Base-by-base conservation (phyloP, 352 stramenopile species). In the Phytophthora quininea region DNA sequence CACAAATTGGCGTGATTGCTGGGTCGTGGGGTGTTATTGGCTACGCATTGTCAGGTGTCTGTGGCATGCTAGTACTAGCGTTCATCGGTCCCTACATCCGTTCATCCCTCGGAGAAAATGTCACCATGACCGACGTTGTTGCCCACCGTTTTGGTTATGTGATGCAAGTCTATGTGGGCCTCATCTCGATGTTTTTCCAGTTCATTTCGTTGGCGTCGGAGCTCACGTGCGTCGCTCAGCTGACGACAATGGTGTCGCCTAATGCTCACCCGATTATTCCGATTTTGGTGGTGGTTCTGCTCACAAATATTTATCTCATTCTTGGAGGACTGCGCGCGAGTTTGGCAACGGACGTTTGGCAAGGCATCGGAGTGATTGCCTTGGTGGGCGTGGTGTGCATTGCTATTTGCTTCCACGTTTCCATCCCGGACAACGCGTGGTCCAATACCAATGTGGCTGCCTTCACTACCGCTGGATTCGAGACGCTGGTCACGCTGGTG, bases 191-290 rank as follows among this genome's bases (percentile, higher is more conserved):
- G 33, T 88, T 89, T 56, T 90, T 88, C 76, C 83, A 91, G 72
- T 88, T 91, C 66, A 87, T 91, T 69, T 91, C 80, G 38, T 62
- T 91, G 30, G 78, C 77, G 38, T 88, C 80, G n/a, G 82, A 91
- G 66, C 62, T 88, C 62, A 90, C 83, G 54, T 73, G 67, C 30
- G 81, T 89, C 10, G 83, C 79, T 7, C 15, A 66, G 27, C 65
- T 91, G 45, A 76, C 74, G 32, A 42, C 40, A 8, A 77, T 83
- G 45, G 67, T 89, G 35, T 79, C 73, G 27, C 80, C 80, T 0
- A 60, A 71, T 40, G 67, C 79, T 2, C 53, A 88, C 54, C 70
- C 79, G 29, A 57, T 81, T 19, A 57, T 89, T 15, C 71, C 77
- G 24, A 89, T 89, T 54, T 55, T 89, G 24, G 72, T 69, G 12